These are phyloP conservation scores for Nitzschia sp. DNA, from an alignment of 108 stramenopile species.

Conservation along the genomic window DNA sequence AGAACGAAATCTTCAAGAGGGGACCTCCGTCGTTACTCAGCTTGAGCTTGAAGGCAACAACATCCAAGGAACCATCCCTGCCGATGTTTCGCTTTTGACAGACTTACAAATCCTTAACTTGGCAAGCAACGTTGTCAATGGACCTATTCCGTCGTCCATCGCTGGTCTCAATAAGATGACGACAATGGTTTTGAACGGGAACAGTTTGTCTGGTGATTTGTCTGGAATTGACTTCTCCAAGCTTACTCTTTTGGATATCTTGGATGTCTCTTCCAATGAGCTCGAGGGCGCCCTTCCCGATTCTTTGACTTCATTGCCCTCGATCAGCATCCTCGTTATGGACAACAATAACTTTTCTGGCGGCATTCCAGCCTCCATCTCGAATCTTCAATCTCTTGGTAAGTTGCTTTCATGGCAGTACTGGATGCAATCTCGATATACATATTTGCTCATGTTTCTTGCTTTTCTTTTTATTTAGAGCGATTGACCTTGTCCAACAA, in stretches of 20 bases:
- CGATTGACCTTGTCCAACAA: slow-evolving; percentile 24
- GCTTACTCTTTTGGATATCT: slow-evolving; percentile 10
- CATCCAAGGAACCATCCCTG: slow-evolving; percentile 26
- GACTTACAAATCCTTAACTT: slow-evolving; percentile 26
- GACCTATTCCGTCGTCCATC: slow-evolving; percentile 23
- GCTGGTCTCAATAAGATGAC: slow-evolving; percentile 3
- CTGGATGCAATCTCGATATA: not conserved
- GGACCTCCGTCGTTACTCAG: slow-evolving; percentile 36
- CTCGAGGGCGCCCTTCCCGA: slow-evolving; percentile 30
- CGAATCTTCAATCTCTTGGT: slow-evolving; percentile 2
- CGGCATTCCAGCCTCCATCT: not conserved
- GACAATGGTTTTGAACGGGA: slow-evolving; percentile 45
- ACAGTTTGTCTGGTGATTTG: slow-evolving; percentile 29
- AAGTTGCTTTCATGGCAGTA: not conserved
- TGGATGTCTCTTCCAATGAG: slow-evolving; percentile 29
- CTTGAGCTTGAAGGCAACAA: slow-evolving; percentile 26
- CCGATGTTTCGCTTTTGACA: slow-evolving; percentile 7
- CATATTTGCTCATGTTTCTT: not conserved
- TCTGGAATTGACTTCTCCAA: slow-evolving; percentile 17
- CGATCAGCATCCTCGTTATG: slow-evolving; percentile 4
- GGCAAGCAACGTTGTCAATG: slow-evolving; percentile 30
- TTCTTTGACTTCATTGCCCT: not conserved
- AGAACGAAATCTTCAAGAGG: slow-evolving; percentile 27
- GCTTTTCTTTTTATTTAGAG: not conserved
- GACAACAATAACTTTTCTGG: slow-evolving; percentile 31